Base-by-base conservation (phyloP, 1,284 basidiomycete species). In the Phenoliferia sp. region DNA sequence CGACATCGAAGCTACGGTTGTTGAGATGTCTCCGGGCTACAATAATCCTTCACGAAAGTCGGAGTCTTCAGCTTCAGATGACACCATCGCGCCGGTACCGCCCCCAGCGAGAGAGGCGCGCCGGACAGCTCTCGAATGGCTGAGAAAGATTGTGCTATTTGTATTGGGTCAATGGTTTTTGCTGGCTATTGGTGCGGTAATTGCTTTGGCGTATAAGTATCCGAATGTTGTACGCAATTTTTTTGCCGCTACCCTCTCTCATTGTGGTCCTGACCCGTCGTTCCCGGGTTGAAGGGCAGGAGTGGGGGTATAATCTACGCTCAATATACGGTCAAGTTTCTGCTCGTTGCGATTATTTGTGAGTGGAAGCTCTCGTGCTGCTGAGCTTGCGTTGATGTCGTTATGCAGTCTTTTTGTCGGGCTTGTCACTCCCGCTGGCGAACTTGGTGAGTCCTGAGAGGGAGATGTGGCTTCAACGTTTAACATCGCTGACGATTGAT, bases 281-380 rank as follows among this genome's bases (percentile, higher is more conserved):
- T 9, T 22, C 26, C 10, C 33, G 5, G 2, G 29, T 4, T 39
- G 33, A 22, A 35, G 48, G 33, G 31, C 22, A 19, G 59, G 1
- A 61, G 39, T n/a, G 60, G 60, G 9, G 64, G 65, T 9, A 59
- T 62, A 12, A 44, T 66, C 33, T n/a, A 66, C 12, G 36, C 35
- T 22, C 33, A 73, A 35, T 73, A 59, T 36, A 62, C 55, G 4
- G 66, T 70, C 54, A 66, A 65, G 26, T 78, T 74, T 59, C 74
- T 78, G 2, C 72, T 72, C 2, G 77, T 80, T 26, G 74, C 71
- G n/a, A 65, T 79, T 62, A 79, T 80, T 60, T 80, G 48, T 52
- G 39, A 44, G 39, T 22, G 22, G 39, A 12, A 44, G 22, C 39
- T 15, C 39, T 22, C 15, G 39, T 44, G 39, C 39, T 22, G 39